phyloP scores from a whole-genome alignment of 78 protist genomes.

The Cyanophora paradoxa region DNA sequence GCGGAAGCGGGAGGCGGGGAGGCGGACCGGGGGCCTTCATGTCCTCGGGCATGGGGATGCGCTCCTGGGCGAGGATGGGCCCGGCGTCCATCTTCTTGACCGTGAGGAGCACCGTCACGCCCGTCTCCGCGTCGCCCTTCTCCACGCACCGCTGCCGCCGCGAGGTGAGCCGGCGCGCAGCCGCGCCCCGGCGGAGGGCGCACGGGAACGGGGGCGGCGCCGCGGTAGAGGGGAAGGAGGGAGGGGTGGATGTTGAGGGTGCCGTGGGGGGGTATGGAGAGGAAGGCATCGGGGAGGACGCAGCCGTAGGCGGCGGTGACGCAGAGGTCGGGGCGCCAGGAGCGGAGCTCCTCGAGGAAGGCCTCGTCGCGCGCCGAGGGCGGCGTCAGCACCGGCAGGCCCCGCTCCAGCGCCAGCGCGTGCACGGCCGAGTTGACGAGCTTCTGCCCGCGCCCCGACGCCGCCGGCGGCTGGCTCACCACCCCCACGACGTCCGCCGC shows the following conservation, averaged over 20 bases:
- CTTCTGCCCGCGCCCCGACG: slow-evolving; percentile 1
- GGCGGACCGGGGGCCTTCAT: too few species aligned
- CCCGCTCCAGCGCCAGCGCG: slow-evolving; percentile 8
- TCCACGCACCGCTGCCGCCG: too few species aligned
- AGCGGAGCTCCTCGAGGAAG: not conserved
- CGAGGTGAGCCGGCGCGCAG: too few species aligned
- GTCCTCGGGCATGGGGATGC: too few species aligned
- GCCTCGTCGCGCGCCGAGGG: not conserved
- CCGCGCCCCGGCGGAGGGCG: too few species aligned
- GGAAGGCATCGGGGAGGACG: slow-evolving; percentile 14
- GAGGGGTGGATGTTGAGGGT: slow-evolving; percentile 31
- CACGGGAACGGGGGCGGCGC: slow-evolving; percentile 35
- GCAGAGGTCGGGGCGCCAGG: not conserved
- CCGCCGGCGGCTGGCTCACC: slow-evolving; percentile 13
- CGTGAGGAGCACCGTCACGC: slow-evolving; percentile 21
- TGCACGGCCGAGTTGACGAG: slow-evolving; percentile 7
- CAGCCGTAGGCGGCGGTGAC: slow-evolving; percentile 29
- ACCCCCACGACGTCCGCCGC: too few species aligned
- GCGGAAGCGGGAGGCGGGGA: too few species aligned
- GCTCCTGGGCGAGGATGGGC: slow-evolving; percentile 4
- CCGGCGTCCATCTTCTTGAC: slow-evolving; percentile 29
- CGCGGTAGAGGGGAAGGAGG: slow-evolving; percentile 28
- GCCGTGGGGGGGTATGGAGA: slow-evolving; percentile 8
- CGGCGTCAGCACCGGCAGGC: slow-evolving; percentile 9
- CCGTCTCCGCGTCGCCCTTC: not conserved